phyloP scores from a whole-genome alignment of 2,329 filamentous ascomycete genomes.

The Alternaria gaisen region DNA sequence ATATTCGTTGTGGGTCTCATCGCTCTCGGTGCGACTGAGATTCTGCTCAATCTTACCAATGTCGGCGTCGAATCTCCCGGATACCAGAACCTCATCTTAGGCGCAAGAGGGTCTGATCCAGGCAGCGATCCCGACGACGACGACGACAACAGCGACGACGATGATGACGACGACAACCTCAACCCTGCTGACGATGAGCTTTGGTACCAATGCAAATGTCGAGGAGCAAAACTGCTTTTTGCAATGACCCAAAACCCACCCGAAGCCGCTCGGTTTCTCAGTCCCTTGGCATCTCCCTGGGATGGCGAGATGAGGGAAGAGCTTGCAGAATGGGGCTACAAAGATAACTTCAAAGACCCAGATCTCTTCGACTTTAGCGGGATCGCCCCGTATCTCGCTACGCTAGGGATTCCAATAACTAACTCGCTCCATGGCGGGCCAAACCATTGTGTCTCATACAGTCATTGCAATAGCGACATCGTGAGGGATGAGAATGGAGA shows the following conservation, averaged over 20 bases:
- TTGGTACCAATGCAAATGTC: not conserved
- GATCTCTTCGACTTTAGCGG: not conserved
- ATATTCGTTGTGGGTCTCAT: not conserved
- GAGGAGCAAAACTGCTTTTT: not conserved
- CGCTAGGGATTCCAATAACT: not conserved
- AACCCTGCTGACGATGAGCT: not conserved
- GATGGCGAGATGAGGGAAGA: not conserved
- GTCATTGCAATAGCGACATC: not conserved
- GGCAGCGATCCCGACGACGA: not conserved
- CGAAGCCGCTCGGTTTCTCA: not conserved
- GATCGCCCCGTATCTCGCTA: not conserved
- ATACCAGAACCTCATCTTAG: not conserved
- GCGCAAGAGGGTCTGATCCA: not conserved
- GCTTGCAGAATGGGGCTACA: conserved; percentile 1
- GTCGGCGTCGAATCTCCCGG: not conserved
- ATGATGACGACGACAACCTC: not conserved
- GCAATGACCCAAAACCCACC: not conserved
- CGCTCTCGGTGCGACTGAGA: not conserved
- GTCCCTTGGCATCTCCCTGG: not conserved
- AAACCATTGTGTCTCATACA: not conserved
- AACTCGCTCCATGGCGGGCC: not conserved
- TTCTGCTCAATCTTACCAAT: not conserved
- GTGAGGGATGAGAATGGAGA: not conserved
- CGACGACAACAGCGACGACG: not conserved
- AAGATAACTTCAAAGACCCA: not conserved